phyloP scores from a whole-genome alignment of 2,329 filamentous ascomycete genomes.

The Aureobasidium pullulans region DNA sequence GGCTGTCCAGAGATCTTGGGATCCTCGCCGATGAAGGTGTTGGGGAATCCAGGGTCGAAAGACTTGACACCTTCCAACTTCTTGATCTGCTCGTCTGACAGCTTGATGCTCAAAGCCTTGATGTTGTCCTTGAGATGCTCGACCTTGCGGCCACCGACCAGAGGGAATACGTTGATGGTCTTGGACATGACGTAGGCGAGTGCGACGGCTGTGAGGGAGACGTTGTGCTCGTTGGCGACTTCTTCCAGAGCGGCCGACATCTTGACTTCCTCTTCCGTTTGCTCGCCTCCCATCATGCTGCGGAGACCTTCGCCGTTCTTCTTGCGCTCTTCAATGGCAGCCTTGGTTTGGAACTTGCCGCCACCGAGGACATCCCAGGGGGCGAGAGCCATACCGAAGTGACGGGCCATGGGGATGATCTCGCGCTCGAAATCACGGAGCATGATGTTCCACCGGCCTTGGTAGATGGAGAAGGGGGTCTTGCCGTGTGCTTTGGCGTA shows the following conservation, averaged over 20 bases:
- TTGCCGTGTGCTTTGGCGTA: conserved; percentile 33
- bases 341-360: conserved; percentile 44
- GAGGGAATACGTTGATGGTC: conserved; percentile 62
- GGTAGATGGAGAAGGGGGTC: conserved; percentile 32
- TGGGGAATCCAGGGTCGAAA: conserved; percentile 58
- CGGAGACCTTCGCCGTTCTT: conserved; percentile 28
- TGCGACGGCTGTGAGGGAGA: conserved; percentile 50
- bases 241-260: conserved; percentile 53
- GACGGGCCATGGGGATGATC: conserved; percentile 33
- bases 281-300: conserved; percentile 23
- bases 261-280: conserved; percentile 44
- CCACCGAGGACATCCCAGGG: conserved; percentile 44
- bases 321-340: conserved; percentile 10
- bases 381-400: conserved; percentile 35
- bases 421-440: conserved; percentile 34
- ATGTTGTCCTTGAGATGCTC: conserved; percentile 62
- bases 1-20: conserved; percentile 23
- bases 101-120: conserved; percentile 50
- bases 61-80: conserved; percentile 52
- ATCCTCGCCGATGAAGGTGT: conserved; percentile 37
- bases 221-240: conserved; percentile 50
- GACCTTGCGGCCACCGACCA: conserved; percentile 65
- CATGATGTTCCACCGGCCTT: conserved; percentile 31
- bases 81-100: conserved; percentile 53
- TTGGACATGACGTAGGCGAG: conserved; percentile 36